phyloP scores from a whole-genome alignment of 2,329 filamentous ascomycete species.

The Beauveria sp. region DNA sequence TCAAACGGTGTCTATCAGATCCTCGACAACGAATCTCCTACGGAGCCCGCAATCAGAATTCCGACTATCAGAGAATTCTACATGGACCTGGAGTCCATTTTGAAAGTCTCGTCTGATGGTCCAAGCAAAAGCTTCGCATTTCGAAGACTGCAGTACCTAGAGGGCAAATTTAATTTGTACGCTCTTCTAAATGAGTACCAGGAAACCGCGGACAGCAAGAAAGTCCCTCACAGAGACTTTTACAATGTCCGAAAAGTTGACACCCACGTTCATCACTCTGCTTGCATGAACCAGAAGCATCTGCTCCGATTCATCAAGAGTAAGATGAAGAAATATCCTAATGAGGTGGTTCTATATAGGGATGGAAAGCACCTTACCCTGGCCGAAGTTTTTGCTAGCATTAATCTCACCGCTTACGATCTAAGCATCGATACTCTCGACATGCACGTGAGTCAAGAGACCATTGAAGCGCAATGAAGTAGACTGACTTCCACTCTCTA shows the following conservation, averaged over 20 bases:
- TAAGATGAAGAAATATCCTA: conserved; percentile 97
- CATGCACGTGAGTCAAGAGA: conserved; percentile 71
- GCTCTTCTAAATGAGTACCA: conserved; percentile 92
- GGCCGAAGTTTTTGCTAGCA: conserved; percentile 90
- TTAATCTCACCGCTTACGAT: conserved; percentile 95
- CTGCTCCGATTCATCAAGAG: conserved; percentile 97
- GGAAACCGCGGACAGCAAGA: conserved; percentile 95
- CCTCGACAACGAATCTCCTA: conserved; percentile 60
- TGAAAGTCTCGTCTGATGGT: conserved; percentile 87
- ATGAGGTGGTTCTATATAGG: conserved; percentile 86
- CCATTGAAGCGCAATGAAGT: background rate
- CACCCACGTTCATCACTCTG: conserved; percentile 97
- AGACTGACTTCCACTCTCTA: conserved; percentile 24
- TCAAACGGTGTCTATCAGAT: conserved; percentile 87
- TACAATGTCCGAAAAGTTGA: conserved; percentile 99
- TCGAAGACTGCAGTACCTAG: conserved; percentile 85
- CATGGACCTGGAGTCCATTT: conserved; percentile 81
- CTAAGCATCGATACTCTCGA: conserved; percentile 96
- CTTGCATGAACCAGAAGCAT: conserved; percentile 99
- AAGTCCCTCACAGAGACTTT: conserved; percentile 94
- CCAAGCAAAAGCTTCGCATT: conserved; percentile 97
- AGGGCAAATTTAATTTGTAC: conserved; percentile 96
- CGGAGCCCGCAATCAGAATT: conserved; percentile 69
- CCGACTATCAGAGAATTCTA: conserved; percentile 94
- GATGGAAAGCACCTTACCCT: conserved; percentile 90